These are phyloP conservation scores for Stephanocyclus meneghinianus DNA, from an alignment of 352 stramenopile species.

Conservation along the genomic window DNA sequence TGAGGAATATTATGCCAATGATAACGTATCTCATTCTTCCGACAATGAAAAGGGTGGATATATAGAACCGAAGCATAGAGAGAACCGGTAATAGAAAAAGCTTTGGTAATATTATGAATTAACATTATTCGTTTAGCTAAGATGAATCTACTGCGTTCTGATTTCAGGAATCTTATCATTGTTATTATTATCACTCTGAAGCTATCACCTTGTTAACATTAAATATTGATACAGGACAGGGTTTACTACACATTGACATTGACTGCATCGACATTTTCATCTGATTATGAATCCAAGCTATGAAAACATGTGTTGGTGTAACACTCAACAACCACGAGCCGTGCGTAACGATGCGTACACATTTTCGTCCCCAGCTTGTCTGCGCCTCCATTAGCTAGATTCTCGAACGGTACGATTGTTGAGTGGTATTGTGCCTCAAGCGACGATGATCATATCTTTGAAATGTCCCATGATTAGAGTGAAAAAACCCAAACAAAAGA, in stretches of 20 bases:
- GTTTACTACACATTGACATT: too few species aligned
- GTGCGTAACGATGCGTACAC: neutral
- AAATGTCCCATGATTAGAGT: constrained; percentile 72
- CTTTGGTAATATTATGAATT: too few species aligned
- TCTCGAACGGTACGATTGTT: neutral
- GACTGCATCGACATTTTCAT: too few species aligned
- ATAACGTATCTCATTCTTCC: too few species aligned
- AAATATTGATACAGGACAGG: constrained; percentile 11
- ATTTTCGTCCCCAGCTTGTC: neutral
- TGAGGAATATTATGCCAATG: neutral
- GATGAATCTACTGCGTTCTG: too few species aligned
- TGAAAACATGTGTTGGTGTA: neutral
- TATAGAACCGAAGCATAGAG: too few species aligned
- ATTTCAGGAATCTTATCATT: too few species aligned
- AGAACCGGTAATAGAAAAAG: too few species aligned
- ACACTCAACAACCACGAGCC: neutral
- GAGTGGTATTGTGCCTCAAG: neutral
- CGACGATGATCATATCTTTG: constrained; percentile 65
- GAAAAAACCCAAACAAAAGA: constrained; percentile 68
- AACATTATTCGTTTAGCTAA: too few species aligned
- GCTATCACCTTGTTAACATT: neutral
- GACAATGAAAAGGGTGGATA: too few species aligned
- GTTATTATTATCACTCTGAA: too few species aligned
- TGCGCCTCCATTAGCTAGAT: neutral
- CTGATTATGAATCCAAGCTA: neutral